Base-by-base conservation (phyloP, 1,284 basidiomycete species). In the Ceratobasidium sp. region DNA sequence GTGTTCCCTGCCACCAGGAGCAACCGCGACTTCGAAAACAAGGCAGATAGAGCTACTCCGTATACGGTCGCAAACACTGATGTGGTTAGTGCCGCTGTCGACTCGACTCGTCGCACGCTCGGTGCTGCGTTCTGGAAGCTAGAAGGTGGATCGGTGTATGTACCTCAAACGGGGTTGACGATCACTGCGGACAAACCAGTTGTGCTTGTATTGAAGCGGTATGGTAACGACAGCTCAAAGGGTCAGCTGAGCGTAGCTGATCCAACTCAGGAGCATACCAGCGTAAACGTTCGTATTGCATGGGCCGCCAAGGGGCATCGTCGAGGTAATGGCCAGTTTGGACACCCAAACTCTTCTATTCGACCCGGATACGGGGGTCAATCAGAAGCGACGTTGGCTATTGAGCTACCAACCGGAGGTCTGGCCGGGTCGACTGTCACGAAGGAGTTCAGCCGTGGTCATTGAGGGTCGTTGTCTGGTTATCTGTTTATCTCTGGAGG, bases 1-100 rank as follows among this genome's bases (percentile, higher is more conserved):
- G 83, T 86, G 49, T 90, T 87, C 82, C 90, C 90, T 33, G 88
- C 60, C 17, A 75, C 60, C 7, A 42, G 26, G 31, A 75, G 35
- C 61, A 28, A 51, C 2, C 8, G 28, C 11, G 61, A 49, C 17
- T 75, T 75, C 31, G 47, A 23, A 33, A n/a, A 65, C n/a, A 75
- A 75, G 45, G 73, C 61, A 11, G 26, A 26, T 15, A 26, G 60
- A 7, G 54, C 15, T n/a, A 49, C 54, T 3, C 73, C 73, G 17
- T 23, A 49, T 17, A 75, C 73, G 4, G 33, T 75, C 33, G 31
- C 49, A 3, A 75, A 75, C 26, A 64, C 73, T 2, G 49, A 75
- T 5, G 49, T 56, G 4, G 73, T 54, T 13, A 75, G 73, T 35
- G 73, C 73, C 20, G 73, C 73, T 1, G 61, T 65, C 31, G 73